Evolutionary conservation across 1,284 basidiomycete genomes (phyloP).

Genomic region (Cystobasidium pallidum): DNA sequence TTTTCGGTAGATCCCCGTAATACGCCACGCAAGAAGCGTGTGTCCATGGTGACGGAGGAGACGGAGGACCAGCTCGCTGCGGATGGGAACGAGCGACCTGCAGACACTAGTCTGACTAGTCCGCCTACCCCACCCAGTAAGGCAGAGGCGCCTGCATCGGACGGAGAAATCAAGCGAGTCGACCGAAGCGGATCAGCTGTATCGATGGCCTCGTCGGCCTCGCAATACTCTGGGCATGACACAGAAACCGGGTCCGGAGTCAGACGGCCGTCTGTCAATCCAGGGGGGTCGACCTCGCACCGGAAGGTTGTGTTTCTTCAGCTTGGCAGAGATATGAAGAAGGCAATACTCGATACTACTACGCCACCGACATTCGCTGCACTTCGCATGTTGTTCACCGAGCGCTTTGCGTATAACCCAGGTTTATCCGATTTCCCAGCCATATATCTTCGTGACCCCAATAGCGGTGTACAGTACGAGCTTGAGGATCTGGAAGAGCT

Average conservation of each 20-base stretch:
- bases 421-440: conserved; percentile 88
- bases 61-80: conserved; percentile 41
- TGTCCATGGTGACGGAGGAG: conserved; percentile 42
- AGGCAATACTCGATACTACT: conserved; percentile 71
- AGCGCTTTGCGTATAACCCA: conserved; percentile 92
- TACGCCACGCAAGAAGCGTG: conserved; percentile 35
- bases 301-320: conserved; percentile 77
- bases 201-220: conserved; percentile 31
- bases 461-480: conserved; percentile 90
- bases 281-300: conserved; percentile 55
- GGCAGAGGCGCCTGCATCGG: not conserved
- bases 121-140: not conserved
- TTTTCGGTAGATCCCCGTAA: not conserved
- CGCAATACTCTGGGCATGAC: conserved; percentile 23
- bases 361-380: conserved; percentile 67
- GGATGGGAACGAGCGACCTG: conserved; percentile 3
- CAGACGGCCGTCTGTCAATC: conserved; percentile 13
- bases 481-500: conserved; percentile 94
- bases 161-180: not conserved
- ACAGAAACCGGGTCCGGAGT: conserved; percentile 6
- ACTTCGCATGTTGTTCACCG: conserved; percentile 85
- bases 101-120: not conserved
- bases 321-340: conserved; percentile 89
- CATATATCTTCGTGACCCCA: conserved; percentile 90
- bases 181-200: conserved; percentile 32